Base-by-base conservation (phyloP, 108 stramenopile genomes). In the Skeletonema tropicum region DNA sequence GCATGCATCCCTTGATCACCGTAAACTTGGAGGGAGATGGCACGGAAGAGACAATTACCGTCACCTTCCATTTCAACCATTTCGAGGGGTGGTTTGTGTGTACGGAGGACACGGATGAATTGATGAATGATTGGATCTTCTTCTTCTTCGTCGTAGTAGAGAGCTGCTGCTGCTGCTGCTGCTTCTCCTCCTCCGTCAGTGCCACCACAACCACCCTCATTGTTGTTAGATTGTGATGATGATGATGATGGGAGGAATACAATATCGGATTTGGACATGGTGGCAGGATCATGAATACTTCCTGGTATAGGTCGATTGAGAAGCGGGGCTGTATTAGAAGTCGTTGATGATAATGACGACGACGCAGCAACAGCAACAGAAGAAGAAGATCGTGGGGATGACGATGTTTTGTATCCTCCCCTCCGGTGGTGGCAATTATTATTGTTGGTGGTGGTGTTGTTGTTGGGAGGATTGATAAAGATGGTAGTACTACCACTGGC, bases 1-100 rank as follows among this genome's bases (percentile, higher is more conserved):
- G 25, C 59, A 74, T 99, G 98, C 88, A 89, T 92, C 5, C 70
- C 73, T 13, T 91, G 82, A 63, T 92, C 93, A 12, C 98, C 98
- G 79, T 99, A 99, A 0, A 99, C 91, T 85, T 99, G 98, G 57
- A 98, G 84, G 38, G 92, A 79, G 9, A 98, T 89, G 42, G 97
- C 89, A 5, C 98, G 92, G 75, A 99, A 99, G 57, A 99, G 73
- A 73, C 98, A 98, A 70, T 99, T 99, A 1, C 98, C 98, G 77
- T 99, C 98, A 15, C 97, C 96, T 39, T 85, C 89, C 79, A 91
- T 89, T 63, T 82, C 78, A 9, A 49, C 46, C 32, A 92, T 85
- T 68, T 92, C 92, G 23, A 95, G 82, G 26, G 73, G 19, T 10
- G 70, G 75, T 6, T 49, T 42, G 45, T 73, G 17, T 4, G 71